Evolutionary conservation across 345 rosid species (phyloP).

Genomic region (Gynandropsis gynandra): DNA sequence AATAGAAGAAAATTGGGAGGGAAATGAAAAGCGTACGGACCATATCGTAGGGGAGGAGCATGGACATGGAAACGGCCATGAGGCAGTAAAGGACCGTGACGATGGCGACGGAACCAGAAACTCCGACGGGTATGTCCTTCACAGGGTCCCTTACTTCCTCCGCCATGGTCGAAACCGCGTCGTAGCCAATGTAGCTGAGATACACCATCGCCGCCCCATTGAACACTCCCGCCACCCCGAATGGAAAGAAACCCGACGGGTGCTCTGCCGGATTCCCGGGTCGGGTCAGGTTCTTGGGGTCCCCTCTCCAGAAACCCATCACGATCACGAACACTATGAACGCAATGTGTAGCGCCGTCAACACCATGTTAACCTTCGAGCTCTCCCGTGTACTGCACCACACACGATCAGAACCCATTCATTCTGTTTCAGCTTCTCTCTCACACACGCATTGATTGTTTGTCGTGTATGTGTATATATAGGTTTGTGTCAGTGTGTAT

Average conservation of each 20-base stretch:
- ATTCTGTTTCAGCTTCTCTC: background rate
- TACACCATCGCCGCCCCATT: slow-evolving; percentile 82
- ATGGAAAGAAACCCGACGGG: slow-evolving; percentile 70
- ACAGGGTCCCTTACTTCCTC: slow-evolving; percentile 82
- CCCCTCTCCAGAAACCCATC: slow-evolving; percentile 73
- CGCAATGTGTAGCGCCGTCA: slow-evolving; percentile 63
- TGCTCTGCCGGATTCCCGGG: slow-evolving; percentile 36
- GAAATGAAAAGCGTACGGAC: slow-evolving; percentile 1
- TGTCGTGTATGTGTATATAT: background rate
- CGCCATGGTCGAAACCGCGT: slow-evolving; percentile 92
- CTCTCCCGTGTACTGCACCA: slow-evolving; percentile 60
- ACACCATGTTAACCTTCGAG: slow-evolving; percentile 64
- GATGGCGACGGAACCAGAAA: slow-evolving; percentile 68
- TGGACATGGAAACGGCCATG: slow-evolving; percentile 94
- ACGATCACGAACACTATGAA: slow-evolving; percentile 67
- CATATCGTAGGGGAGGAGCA: slow-evolving; percentile 77
- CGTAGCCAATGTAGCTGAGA: slow-evolving; percentile 87
- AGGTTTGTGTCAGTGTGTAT: background rate
- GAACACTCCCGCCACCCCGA: slow-evolving; percentile 67
- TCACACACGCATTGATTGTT: background rate
- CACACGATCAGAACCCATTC: background rate
- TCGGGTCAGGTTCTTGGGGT: slow-evolving; percentile 45
- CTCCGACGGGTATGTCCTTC: slow-evolving; percentile 81
- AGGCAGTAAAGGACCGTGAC: slow-evolving; percentile 82
- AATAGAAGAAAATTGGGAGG: too few species aligned